Conservation (phyloP, 1,139 yeast genomes). For the Suhomyces atakaporum region DNA sequence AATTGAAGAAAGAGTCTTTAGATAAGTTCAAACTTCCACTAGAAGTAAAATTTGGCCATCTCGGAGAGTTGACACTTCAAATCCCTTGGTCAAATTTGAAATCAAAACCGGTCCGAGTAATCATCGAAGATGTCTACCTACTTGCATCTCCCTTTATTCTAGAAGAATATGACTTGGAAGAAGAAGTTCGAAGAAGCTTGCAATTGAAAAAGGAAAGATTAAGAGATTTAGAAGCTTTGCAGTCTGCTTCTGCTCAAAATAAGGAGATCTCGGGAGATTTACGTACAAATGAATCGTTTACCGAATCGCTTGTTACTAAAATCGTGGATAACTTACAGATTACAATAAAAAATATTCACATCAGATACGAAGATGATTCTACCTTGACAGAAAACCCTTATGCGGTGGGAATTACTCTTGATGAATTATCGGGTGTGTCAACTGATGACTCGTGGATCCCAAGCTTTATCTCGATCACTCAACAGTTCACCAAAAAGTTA, state of each 20-base stretch:
- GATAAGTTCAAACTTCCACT: conserved; percentile 85
- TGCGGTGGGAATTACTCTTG: conserved; percentile 78
- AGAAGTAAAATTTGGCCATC: conserved; percentile 86
- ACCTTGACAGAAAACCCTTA: conserved; percentile 72
- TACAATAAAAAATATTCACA: conserved; percentile 88
- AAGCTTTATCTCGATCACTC: conserved; percentile 75
- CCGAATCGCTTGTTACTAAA: conserved; percentile 85
- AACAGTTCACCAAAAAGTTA: conserved; percentile 71
- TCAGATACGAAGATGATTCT: conserved; percentile 83
- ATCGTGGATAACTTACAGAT: conserved; percentile 91
- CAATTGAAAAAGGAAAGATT: conserved; percentile 67
- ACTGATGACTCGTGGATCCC: conserved; percentile 87
- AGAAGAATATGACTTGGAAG: conserved; percentile 60
- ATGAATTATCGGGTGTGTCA: conserved; percentile 88
- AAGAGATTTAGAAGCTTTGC: conserved; percentile 65
- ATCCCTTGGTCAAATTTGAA: conserved; percentile 97
- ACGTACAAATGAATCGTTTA: conserved; percentile 69
- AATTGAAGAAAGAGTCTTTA: conserved; percentile 78
- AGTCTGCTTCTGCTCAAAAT: conserved; percentile 45
- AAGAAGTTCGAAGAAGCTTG: conserved; percentile 65
- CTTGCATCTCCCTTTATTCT: conserved; percentile 71
- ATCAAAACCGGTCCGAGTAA: conserved; percentile 86
- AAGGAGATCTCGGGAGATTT: conserved; percentile 45
- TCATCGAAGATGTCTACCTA: conserved; percentile 85
- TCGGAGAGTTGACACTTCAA: conserved; percentile 86